Base-by-base conservation (phyloP, 371 early-diverging fungal species). In the Syncephalis plumigaleata region DNA sequence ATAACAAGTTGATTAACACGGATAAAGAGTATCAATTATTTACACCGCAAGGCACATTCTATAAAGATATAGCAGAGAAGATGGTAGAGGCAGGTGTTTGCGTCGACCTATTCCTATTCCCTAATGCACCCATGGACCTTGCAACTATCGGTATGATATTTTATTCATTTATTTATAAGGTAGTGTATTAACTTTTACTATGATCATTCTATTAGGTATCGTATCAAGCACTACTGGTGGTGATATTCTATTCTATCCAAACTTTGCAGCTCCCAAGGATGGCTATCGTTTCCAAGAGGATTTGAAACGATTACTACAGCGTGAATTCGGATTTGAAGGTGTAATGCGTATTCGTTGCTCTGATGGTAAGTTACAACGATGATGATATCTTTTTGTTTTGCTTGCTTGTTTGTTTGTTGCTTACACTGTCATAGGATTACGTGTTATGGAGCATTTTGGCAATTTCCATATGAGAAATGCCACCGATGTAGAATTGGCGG, bases 401-500 rank as follows among this genome's bases (percentile, higher is more conserved):
- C 15, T 44, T 20, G 3, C 20, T 17, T 26, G 21, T 44, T 20
- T 25, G 23, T 11, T 58, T 42, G 1, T 31, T n/a, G 20, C 20
- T n/a, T 48, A 79, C 83, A 31, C 11, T 4, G 11, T 31, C 4
- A 31, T 31, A 31, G 31, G 86, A 1, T 59, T 97, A 36, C 70
- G 80, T 21, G 67, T 89, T 2, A 68, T 69, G 1, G 86, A 91
- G 31, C 83, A 94, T 52, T 81, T 78, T 54, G 98, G 98, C 39
- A 95, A 94, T 68, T 83, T 94, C 61, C 73, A 67, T 52, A 89
- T 88, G 86, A 78, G 74, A 40, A 92, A 89, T 66, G 67, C 71
- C 13, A 89, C 91, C 1, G 98, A 97, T 54, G 61, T 95, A 16
- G 90, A 93, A 63, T 64, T 94, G 18, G 91, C 82, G 0, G 87